Conservation (phyloP, 2,329 filamentous ascomycete species). For the Pseudogymnoascus sp. region DNA sequence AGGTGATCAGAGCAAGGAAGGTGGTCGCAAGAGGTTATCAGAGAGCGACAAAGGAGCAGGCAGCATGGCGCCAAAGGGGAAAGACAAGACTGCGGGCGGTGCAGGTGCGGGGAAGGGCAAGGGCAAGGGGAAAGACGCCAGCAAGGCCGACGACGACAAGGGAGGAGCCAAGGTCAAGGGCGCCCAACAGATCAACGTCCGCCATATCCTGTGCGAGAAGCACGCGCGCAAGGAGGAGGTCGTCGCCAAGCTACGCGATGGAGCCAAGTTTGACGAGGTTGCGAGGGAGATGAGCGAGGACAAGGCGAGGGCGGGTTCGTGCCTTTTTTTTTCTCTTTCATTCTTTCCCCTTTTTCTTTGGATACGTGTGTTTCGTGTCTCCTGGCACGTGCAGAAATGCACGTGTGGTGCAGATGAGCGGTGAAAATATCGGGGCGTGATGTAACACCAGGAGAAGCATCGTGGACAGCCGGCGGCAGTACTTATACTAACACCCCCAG, state of each 20-base stretch:
- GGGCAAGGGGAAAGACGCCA: conserved; percentile 28
- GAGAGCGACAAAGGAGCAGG: background rate
- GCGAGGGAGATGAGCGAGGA: conserved; percentile 67
- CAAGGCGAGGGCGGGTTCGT: conserved; percentile 57
- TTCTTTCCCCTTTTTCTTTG: background rate
- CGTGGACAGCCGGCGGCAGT: background rate
- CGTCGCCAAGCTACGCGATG: conserved; percentile 55
- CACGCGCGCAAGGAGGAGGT: conserved; percentile 72
- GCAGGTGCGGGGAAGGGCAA: background rate
- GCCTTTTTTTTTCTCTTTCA: conserved; percentile 2
- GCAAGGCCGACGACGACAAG: conserved; percentile 32
- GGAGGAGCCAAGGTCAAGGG: conserved; percentile 44
- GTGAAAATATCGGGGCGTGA: background rate
- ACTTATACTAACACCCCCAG: conserved; percentile 30
- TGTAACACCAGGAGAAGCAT: background rate
- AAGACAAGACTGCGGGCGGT: conserved; percentile 16
- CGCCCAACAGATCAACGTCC: conserved; percentile 62
- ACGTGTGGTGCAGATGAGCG: background rate
- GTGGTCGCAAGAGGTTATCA: background rate
- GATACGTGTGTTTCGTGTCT: background rate
- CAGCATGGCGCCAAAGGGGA: conserved; percentile 25
- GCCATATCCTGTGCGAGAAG: conserved; percentile 68
- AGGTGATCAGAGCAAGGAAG: background rate
- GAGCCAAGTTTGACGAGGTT: conserved; percentile 66
- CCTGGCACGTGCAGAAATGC: background rate